Evolutionary conservation across 2,329 filamentous ascomycete genomes (phyloP), one percentile per base, ranked within the genome.

Genomic region (Monosporascus cannonballus): DNA sequence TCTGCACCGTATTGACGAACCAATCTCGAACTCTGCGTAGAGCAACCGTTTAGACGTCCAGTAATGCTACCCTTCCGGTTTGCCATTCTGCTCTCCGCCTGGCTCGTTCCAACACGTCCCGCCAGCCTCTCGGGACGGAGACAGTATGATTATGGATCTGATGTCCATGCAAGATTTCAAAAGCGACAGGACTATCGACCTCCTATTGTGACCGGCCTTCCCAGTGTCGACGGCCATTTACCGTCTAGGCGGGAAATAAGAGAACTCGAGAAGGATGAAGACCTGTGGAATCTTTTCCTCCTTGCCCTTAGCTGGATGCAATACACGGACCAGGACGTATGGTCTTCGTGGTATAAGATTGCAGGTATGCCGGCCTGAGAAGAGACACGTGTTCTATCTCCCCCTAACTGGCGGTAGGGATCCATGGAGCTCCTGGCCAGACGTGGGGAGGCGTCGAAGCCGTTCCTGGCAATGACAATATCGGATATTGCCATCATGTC

Each of bases 401-500:
- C 49, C 49, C 51, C 54, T 65, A 45, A 64, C 53, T 17, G 37
- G 17, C 27, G 25, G 27, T 47, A 90, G 88, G 86, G 17, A 89
- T 96, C 59, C 90, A 96, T 68, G 90, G 90, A 18, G 84, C 86
- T 55, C 90, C 90, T 2, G 81, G 79, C 57, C 59, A 71, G 39
- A 67, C 76, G 14, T 84, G 80, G 78, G 78, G 75, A 30, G 76
- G 71, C 36, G 80, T 83, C 22, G 62, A 70, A 48, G 72, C 76
- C 51, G 72, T 70, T 2, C 63, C 74, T 2, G 81, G 80, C 2
- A 80, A 78, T 54, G 73, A 76, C 52, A 71, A 75, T 39, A 75
- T 78, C 17, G 90, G 89, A 48, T 95, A 91, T 67, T 95, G 90
- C 67, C 81, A 82, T 15, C 90, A 96, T 69, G 80, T 77, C 24